Percentiles rank a stretch among this genome's conserved stretches.
Evolutionary conservation across 2,329 filamentous ascomycete genomes (phyloP).

Genomic region (Ophiosphaerella korrae): DNA sequence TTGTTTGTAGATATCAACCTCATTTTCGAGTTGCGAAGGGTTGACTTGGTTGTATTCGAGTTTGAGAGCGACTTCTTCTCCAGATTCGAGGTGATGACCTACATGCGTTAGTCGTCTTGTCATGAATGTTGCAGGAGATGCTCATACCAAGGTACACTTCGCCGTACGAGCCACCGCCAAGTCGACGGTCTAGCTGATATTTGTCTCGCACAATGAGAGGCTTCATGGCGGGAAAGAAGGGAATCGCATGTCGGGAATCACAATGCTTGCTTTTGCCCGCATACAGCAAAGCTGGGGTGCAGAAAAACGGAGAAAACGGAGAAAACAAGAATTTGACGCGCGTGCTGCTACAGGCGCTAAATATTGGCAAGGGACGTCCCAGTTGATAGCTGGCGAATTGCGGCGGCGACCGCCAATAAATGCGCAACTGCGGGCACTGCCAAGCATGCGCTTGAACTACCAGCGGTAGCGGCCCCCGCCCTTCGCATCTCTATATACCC

Average conservation of each 20-base stretch:
- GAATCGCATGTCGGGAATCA: neutral
- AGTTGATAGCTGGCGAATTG: neutral
- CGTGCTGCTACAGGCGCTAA: too few species aligned
- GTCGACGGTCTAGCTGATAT: constrained; percentile 15
- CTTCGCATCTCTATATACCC: constrained; percentile 8
- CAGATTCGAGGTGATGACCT: constrained; percentile 99
- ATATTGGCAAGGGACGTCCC: too few species aligned
- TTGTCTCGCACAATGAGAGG: constrained; percentile 8
- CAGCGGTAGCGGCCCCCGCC: neutral
- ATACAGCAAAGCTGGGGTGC: neutral
- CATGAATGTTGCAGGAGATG: too few species aligned
- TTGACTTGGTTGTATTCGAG: constrained; percentile 99
- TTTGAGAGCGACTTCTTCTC: constrained; percentile 99
- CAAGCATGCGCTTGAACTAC: too few species aligned
- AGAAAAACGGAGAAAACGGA: too few species aligned
- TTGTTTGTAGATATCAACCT: constrained; percentile 87
- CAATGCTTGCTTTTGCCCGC: neutral
- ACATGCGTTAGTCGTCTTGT: too few species aligned
- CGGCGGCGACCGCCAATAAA: neutral
- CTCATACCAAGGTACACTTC: neutral
- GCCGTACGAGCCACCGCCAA: constrained; percentile 18
- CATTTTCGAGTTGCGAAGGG: constrained; percentile 98
- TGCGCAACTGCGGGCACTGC: neutral
- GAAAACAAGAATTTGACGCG: too few species aligned
- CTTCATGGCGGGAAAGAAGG: neutral